Percentiles rank a stretch among this genome's conserved stretches.
These are phyloP conservation scores for Asterophora lycoperdoides DNA, from an alignment of 768 basidiomycete genomes.

Conservation along the genomic window DNA sequence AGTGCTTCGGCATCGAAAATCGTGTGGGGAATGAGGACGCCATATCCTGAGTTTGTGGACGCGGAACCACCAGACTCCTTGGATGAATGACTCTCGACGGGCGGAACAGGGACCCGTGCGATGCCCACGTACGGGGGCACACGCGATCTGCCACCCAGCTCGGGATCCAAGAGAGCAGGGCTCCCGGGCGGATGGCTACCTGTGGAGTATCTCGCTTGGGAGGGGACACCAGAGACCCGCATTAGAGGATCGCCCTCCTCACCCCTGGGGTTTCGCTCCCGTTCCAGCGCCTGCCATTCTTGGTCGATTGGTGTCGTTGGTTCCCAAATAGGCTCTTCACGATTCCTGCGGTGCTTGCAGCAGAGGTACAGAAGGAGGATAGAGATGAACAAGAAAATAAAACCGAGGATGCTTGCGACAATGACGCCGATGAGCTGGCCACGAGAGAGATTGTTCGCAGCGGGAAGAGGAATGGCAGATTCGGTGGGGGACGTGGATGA, in stretches of 20 bases:
- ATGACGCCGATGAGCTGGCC: constrained; percentile 53
- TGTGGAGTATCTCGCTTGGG: background rate
- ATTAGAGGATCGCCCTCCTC: constrained; percentile 69
- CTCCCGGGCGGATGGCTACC: too few species aligned
- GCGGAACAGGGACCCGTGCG: constrained; percentile 37
- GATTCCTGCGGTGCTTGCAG: constrained; percentile 44
- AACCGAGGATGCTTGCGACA: constrained; percentile 55
- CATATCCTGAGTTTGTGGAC: constrained; percentile 43
- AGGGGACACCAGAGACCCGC: constrained; percentile 22
- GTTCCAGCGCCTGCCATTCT: constrained; percentile 36
- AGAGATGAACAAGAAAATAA: constrained; percentile 53
- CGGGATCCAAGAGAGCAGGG: constrained; percentile 5
- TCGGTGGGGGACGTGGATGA: constrained; percentile 20
- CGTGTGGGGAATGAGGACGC: constrained; percentile 33
- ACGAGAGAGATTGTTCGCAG: constrained; percentile 25
- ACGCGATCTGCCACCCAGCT: constrained; percentile 21
- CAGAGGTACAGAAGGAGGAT: constrained; percentile 43
- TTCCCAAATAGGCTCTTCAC: constrained; percentile 13
- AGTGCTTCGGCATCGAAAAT: constrained; percentile 25
- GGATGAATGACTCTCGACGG: constrained; percentile 31
- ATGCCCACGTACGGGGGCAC: constrained; percentile 26
- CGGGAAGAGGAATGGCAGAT: constrained; percentile 20
- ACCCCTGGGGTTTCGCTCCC: constrained; percentile 59
- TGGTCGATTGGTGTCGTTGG: constrained; percentile 21
- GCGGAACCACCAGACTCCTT: constrained; percentile 31